Evolutionary conservation across 2,329 filamentous ascomycete species (phyloP).

Genomic region (Plectosphaerella cucumerina): DNA sequence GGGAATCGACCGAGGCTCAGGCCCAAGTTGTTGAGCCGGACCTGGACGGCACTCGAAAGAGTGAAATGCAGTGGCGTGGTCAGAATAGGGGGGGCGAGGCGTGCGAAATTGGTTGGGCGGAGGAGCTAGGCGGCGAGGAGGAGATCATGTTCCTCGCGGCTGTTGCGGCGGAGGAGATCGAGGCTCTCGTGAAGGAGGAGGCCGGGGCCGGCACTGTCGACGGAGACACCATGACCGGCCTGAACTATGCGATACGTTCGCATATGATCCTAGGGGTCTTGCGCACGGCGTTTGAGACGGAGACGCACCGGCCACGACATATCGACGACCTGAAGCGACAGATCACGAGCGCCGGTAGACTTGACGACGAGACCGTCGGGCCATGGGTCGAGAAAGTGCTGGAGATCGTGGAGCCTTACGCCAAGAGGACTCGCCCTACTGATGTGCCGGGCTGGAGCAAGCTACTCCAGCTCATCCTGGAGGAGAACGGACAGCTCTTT

Average conservation of each 20-base stretch:
- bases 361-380: neutral
- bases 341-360: neutral
- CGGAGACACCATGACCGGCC: slow-evolving; percentile 1
- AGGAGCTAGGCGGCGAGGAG: slow-evolving; percentile 13
- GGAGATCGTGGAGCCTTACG: neutral
- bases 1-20: slow-evolving; percentile 1
- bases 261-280: slow-evolving; percentile 13
- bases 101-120: slow-evolving; percentile 9
- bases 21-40: slow-evolving; percentile 4
- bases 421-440: neutral
- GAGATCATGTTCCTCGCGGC: slow-evolving; percentile 13
- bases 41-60: slow-evolving; percentile 6
- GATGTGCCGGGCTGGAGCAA: neutral
- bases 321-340: slow-evolving; percentile 3
- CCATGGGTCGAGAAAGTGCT: slow-evolving; percentile 3
- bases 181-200: no score
- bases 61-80: slow-evolving; percentile 7
- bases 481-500: slow-evolving; percentile 6
- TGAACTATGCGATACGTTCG: slow-evolving; percentile 11
- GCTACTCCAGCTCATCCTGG: slow-evolving; percentile 1
- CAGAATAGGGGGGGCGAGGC: neutral
- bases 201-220: neutral
- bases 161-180: slow-evolving; percentile 10
- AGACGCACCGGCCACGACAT: neutral
- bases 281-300: slow-evolving; percentile 4